phyloP scores from a whole-genome alignment of 345 rosid species.

The Gynandropsis gynandra region DNA sequence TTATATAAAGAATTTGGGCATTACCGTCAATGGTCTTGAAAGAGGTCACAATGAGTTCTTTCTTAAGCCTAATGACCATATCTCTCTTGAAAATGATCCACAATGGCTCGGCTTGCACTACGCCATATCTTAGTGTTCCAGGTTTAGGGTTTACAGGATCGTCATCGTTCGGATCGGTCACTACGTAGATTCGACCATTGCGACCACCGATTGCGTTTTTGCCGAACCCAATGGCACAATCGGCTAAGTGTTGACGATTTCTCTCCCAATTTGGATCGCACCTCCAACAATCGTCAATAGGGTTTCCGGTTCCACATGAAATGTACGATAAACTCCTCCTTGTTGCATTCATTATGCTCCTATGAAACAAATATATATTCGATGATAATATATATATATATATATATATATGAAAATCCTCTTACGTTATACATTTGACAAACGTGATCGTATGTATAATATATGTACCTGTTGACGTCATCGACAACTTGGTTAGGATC shows the following conservation, averaged over 20 bases:
- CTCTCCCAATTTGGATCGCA: slow-evolving; percentile 68
- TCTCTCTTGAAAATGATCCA: slow-evolving; percentile 76
- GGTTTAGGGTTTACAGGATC: slow-evolving; percentile 55
- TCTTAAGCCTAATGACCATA: slow-evolving; percentile 55
- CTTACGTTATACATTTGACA: background rate
- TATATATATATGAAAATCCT: background rate
- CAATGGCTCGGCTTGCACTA: slow-evolving; percentile 63
- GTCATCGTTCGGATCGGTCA: slow-evolving; percentile 49
- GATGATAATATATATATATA: too few relatives aligned
- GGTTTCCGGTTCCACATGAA: slow-evolving; percentile 60
- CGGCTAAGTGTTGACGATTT: slow-evolving; percentile 55
- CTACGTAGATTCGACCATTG: slow-evolving; percentile 52
- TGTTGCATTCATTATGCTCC: slow-evolving; percentile 57
- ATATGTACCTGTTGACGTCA: slow-evolving; percentile 26
- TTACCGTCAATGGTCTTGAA: slow-evolving; percentile 66
- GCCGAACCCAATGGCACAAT: slow-evolving; percentile 76
- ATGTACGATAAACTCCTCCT: slow-evolving; percentile 60
- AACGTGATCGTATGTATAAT: background rate
- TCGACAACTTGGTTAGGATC: slow-evolving; percentile 26
- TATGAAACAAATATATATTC: slow-evolving; percentile 23
- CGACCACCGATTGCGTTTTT: slow-evolving; percentile 63
- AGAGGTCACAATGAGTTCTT: slow-evolving; percentile 62
- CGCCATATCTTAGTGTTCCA: slow-evolving; percentile 63
- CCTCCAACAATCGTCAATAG: slow-evolving; percentile 80
- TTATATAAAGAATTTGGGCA: too few relatives aligned